These are phyloP conservation scores for Candida berthetii DNA, from an alignment of 805 yeast genomes.

Conservation along the genomic window DNA sequence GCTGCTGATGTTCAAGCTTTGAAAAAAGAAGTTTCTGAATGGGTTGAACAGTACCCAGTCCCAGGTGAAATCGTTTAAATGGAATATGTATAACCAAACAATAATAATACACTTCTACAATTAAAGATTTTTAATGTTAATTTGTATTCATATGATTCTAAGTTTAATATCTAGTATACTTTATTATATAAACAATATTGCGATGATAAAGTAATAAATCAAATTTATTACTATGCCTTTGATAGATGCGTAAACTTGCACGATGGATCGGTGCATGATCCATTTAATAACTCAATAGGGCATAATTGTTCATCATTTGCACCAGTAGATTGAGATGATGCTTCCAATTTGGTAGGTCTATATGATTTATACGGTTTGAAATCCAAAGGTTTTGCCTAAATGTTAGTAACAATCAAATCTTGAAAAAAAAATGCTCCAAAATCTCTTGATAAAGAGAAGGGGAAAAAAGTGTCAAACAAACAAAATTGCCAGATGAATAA, in stretches of 20 bases:
- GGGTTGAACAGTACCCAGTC: conserved; percentile 77
- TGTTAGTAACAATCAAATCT: conserved; percentile 12
- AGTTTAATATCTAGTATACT: no score
- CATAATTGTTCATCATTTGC: conserved; percentile 10
- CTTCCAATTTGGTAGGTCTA: conserved; percentile 3
- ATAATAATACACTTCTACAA: no score
- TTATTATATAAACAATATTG: no score
- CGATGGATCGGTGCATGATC: conserved; percentile 12
- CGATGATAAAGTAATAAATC: no score
- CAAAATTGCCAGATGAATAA: no score
- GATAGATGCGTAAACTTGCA: conserved; percentile 18
- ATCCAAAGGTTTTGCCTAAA: conserved; percentile 10
- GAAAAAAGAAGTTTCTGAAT: conserved; percentile 59
- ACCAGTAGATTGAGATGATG: neutral
- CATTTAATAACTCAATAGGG: conserved; percentile 16
- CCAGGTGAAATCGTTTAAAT: conserved; percentile 58
- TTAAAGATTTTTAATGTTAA: no score
- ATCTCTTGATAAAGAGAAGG: neutral
- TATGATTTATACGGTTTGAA: conserved; percentile 19
- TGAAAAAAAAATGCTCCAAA: neutral
- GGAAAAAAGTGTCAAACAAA: neutral
- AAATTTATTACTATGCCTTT: no score
- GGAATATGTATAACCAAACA: conserved; percentile 15
- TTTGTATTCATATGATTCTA: no score
- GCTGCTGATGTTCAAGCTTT: conserved; percentile 53